A percentile compares a stretch with the other conserved stretches of the same genome.
These are phyloP conservation scores for Cladophialophora immunda DNA, from an alignment of 2,329 filamentous ascomycete genomes.

Conservation along the genomic window DNA sequence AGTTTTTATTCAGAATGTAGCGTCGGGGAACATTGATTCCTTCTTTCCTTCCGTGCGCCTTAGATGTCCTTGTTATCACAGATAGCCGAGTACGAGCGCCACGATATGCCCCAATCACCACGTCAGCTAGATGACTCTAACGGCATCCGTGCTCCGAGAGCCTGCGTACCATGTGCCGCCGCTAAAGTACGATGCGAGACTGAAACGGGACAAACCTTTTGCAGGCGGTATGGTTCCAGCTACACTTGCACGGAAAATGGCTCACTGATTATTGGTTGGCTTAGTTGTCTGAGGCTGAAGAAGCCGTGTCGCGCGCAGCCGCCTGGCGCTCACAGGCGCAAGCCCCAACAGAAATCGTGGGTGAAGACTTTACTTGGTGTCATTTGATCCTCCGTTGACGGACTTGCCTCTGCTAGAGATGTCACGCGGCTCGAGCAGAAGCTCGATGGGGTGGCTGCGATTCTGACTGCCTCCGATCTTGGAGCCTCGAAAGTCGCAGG, in stretches of 20 bases:
- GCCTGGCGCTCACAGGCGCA: constrained; percentile 42
- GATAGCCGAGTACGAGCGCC: background rate
- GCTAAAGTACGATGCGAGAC: constrained; percentile 36
- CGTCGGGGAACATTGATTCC: background rate
- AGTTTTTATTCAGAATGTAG: background rate
- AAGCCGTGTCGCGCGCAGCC: constrained; percentile 42
- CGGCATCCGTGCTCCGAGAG: constrained; percentile 29
- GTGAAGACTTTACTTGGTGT: background rate
- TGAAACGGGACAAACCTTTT: constrained; percentile 23
- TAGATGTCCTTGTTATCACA: background rate
- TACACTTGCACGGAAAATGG: background rate
- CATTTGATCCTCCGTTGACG: background rate
- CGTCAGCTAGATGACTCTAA: constrained; percentile 16
- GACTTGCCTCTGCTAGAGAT: constrained; percentile 23
- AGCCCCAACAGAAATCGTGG: constrained; percentile 11
- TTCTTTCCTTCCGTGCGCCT: background rate
- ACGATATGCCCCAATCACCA: constrained; percentile 12
- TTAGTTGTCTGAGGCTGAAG: constrained; percentile 44
- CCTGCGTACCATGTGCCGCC: constrained; percentile 34
- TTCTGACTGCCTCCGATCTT: constrained; percentile 36
- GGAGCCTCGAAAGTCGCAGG: constrained; percentile 4
- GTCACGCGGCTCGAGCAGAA: constrained; percentile 43
- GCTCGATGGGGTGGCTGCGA: constrained; percentile 42
- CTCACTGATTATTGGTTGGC: background rate
- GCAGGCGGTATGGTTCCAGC: constrained; percentile 28